Base-by-base conservation (phyloP, 106 monocot species). In the Dendrobium catenatum region DNA sequence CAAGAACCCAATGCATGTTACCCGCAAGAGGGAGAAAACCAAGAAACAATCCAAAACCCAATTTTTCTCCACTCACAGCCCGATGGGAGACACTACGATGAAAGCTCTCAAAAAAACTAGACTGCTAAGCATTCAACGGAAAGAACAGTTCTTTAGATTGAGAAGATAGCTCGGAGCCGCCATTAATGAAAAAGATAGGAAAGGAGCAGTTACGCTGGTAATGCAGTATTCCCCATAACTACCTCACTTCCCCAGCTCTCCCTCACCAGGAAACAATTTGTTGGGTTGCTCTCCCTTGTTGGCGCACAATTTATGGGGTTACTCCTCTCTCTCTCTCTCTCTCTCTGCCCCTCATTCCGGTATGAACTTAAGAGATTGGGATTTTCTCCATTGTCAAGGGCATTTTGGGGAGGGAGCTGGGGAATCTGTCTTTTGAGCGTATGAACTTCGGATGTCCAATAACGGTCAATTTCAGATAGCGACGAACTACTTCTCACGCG, bases 381-480 rank as follows among this genome's bases (percentile, higher is more conserved):
- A 20, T 73, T 73, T 42, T 42, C 42, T 43, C 5, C 3, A 22
- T 31, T 42, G 43, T 20, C 2, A n/a, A 72, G 33, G 72, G 72
- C 72, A 72, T 17, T 72, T 40, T 40, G 72, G 33, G 29, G 31
- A 22, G 2, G 72, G 72, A 72, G 33, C 17, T 72, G 37, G 40
- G 72, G 37, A 72, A 37, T 37, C 16, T 9, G 37, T 40, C 16
- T 33, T 51, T 13, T 51, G 37, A 11, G 4, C 5, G 10, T n/a
- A 19, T 42, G 20, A 43, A 74, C 74, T 74, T 44, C 74, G 0
- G 51, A 73, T 4, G 40, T n/a, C 19, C 4, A 44, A 43, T 74
- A 74, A 74, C 74, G 74, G 74, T 74, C 41, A n/a, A 44, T 15
- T 74, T 74, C 43, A 42, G 74, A 74, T 43, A n/a, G 43, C 19